A percentile compares a stretch with the other conserved stretches of the same genome.
These are phyloP conservation scores for Cudoniella acicularis DNA, from an alignment of 495 filamentous ascomycete genomes.

Conservation along the genomic window DNA sequence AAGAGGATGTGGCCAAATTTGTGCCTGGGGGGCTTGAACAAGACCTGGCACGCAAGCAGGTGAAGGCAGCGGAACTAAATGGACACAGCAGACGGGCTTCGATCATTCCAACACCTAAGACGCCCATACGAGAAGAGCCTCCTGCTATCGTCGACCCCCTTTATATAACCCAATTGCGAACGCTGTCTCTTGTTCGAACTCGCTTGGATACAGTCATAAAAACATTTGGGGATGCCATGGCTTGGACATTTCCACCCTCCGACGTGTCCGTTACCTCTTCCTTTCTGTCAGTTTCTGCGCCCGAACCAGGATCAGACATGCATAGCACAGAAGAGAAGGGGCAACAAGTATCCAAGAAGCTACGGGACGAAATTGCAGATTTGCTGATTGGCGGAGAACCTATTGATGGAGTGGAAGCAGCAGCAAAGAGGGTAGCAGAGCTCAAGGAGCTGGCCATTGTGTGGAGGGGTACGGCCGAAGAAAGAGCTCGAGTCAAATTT, in stretches of 20 bases:
- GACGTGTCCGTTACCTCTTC: slow-evolving; percentile 68
- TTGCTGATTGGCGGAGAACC: slow-evolving; percentile 56
- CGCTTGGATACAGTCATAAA: slow-evolving; percentile 82
- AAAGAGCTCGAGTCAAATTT: slow-evolving; percentile 76
- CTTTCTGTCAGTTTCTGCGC: slow-evolving; percentile 77
- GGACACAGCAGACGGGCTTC: slow-evolving; percentile 17
- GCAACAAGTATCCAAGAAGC: slow-evolving; percentile 62
- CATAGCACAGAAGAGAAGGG: slow-evolving; percentile 74
- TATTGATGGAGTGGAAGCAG: slow-evolving; percentile 61
- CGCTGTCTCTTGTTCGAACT: slow-evolving; percentile 72
- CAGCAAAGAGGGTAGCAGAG: slow-evolving; percentile 64
- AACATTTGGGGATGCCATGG: slow-evolving; percentile 89
- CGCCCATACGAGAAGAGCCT: slow-evolving; percentile 17
- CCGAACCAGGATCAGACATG: slow-evolving; percentile 59
- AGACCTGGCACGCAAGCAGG: slow-evolving; percentile 10
- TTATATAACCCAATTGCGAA: slow-evolving; percentile 74
- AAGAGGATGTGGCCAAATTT: slow-evolving; percentile 66
- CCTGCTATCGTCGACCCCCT: slow-evolving; percentile 49
- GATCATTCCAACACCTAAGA: slow-evolving; percentile 17
- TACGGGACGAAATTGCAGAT: slow-evolving; percentile 67
- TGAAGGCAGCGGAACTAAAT: slow-evolving; percentile 6
- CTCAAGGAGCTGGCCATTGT: slow-evolving; percentile 67
- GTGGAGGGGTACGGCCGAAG: slow-evolving; percentile 95
- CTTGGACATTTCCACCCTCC: slow-evolving; percentile 84
- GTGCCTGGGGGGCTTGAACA: slow-evolving; percentile 48